Evolutionary conservation across 1,284 basidiomycete species (phyloP).

Genomic region (Cutaneotrichosporon mucoides): DNA sequence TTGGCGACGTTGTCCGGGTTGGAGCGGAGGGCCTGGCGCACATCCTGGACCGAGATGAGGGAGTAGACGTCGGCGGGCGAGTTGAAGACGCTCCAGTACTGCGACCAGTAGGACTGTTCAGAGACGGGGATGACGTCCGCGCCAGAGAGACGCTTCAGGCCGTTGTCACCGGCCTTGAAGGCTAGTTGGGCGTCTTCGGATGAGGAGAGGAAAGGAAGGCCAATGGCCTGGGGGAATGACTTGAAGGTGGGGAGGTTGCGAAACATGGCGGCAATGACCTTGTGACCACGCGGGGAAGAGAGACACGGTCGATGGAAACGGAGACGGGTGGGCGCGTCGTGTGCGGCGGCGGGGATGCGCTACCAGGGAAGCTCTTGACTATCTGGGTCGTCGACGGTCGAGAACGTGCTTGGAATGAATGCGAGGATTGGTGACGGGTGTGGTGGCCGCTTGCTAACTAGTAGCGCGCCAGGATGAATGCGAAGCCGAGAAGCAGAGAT

Average conservation of each 20-base stretch:
- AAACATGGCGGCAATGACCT: constrained; percentile 25
- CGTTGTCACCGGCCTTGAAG: constrained; percentile 73
- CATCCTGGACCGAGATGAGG: constrained; percentile 77
- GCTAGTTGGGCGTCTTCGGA: constrained; percentile 82
- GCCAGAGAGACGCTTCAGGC: constrained; percentile 68
- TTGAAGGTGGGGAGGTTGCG: constrained; percentile 42
- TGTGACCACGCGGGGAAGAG: neutral
- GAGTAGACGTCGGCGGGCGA: constrained; percentile 82
- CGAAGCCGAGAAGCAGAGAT: neutral
- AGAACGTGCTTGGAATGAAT: neutral
- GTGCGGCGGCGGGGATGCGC: too few species aligned
- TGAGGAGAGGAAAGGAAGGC: constrained; percentile 46
- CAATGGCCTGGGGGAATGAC: constrained; percentile 47
- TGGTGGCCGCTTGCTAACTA: neutral
- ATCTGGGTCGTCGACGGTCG: too few species aligned
- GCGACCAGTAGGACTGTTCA: constrained; percentile 71
- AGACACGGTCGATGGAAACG: too few species aligned
- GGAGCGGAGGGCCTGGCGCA: constrained; percentile 71
- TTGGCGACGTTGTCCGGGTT: constrained; percentile 80
- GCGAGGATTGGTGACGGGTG: neutral
- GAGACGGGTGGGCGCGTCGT: too few species aligned
- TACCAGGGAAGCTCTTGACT: too few species aligned
- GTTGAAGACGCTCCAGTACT: constrained; percentile 81
- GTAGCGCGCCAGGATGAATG: neutral
- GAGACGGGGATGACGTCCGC: constrained; percentile 66